These are phyloP conservation scores for Nitzschia inconspicua DNA, from an alignment of 108 stramenopile species.

Conservation along the genomic window DNA sequence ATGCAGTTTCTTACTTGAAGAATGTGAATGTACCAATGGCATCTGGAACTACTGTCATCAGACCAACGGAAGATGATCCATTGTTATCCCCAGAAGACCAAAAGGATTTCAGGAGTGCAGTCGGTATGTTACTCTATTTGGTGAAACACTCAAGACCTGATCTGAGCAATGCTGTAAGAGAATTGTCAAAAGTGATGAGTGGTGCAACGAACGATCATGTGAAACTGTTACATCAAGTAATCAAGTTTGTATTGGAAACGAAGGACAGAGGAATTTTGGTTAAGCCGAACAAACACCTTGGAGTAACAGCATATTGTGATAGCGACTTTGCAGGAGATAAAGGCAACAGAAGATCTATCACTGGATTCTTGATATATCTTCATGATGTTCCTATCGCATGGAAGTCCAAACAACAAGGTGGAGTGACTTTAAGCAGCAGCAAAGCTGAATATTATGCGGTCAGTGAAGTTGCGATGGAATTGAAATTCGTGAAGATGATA, in stretches of 20 bases:
- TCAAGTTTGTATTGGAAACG: conserved; percentile 12
- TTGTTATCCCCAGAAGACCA: too few relatives aligned
- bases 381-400: conserved; percentile 19
- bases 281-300: not conserved
- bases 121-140: conserved; percentile 23
- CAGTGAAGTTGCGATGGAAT: conserved; percentile 17
- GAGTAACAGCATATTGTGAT: conserved; percentile 3
- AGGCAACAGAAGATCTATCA: conserved; percentile 8
- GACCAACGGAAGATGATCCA: too few relatives aligned
- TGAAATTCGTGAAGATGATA: too few relatives aligned
- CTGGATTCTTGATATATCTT: conserved; percentile 14
- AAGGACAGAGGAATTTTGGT: not conserved
- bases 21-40: too few relatives aligned
- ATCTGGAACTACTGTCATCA: too few relatives aligned
- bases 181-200: conserved; percentile 11
- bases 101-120: conserved; percentile 4
- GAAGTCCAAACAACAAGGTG: too few relatives aligned
- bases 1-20: too few relatives aligned
- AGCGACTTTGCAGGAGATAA: conserved; percentile 23
- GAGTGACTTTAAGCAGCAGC: too few relatives aligned
- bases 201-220: not conserved
- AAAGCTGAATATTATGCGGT: too few relatives aligned
- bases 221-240: not conserved
- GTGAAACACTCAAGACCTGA: too few relatives aligned
- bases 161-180: conserved; percentile 27